Conservation (phyloP, 371 early-diverging fungal species). For the Parasitella parasitica region DNA sequence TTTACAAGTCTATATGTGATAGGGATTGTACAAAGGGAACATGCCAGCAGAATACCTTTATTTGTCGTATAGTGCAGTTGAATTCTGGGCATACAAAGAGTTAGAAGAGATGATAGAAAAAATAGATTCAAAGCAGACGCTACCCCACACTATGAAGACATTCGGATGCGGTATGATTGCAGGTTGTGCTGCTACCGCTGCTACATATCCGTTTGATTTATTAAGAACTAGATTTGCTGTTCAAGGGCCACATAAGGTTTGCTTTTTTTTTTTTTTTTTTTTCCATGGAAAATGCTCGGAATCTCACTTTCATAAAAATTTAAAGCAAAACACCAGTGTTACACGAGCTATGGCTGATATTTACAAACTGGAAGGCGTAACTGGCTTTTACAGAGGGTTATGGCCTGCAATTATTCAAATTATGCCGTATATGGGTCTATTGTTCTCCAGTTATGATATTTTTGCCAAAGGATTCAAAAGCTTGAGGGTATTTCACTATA, state of each 20-base stretch:
- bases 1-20: neutral
- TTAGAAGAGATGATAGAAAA: constrained; percentile 33
- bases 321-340: constrained; percentile 61
- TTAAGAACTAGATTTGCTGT: constrained; percentile 90
- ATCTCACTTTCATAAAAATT: neutral
- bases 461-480: constrained; percentile 49
- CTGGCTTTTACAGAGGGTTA: constrained; percentile 88
- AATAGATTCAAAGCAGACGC: constrained; percentile 10
- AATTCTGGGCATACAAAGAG: constrained; percentile 78
- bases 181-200: constrained; percentile 75
- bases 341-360: constrained; percentile 66
- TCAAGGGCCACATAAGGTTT: constrained; percentile 59
- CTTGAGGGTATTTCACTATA: constrained; percentile 38
- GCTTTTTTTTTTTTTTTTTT: no score
- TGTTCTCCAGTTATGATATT: constrained; percentile 75
- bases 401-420: constrained; percentile 84
- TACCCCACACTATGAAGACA: constrained; percentile 50
- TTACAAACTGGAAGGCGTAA: constrained; percentile 66
- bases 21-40: constrained; percentile 95
- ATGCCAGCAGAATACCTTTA: constrained; percentile 89
- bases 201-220: constrained; percentile 93
- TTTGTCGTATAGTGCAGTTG: constrained; percentile 83
- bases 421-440: constrained; percentile 91
- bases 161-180: constrained; percentile 74
- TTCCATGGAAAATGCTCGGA: neutral